Evolutionary conservation across 805 yeast species (phyloP), one percentile per base, ranked within the genome.

Genomic region (Saccharomycopsis microspora): DNA sequence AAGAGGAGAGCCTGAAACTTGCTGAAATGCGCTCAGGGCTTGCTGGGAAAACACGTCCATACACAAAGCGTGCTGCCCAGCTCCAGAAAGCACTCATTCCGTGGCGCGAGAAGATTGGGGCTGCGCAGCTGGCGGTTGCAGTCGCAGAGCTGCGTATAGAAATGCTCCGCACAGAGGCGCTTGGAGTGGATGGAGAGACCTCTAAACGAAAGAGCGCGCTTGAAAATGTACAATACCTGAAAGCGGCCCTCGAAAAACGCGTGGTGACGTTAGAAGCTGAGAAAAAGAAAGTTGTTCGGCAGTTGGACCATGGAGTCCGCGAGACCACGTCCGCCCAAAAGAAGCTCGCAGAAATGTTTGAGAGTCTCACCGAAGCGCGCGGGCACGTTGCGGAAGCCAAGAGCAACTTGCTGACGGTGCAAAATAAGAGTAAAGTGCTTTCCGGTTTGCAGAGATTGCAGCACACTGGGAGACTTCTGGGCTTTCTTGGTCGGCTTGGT

Each of bases 401-500:
- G 39, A 72, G 74, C 29, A 71, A 84, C 2, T 65, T 80, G 7
- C 67, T 76, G 1, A 74, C 66, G 27, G 66, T 68, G 10, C 81
- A 83, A 56, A 82, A 85, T 51, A 86, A 82, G 57, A 85, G 76
- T 56, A 75, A 78, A 50, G 94, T 93, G 4, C 68, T 88, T 19
- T 60, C 78, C 0, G 83, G 88, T 10, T 70, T 93, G 48, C 67
- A 71, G 49, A 75, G 82, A 53, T 65, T 93, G 37, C 82, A 82
- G 49, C 78, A 80, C 47, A 74, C 93, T 3, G 97, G 97, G 4
- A 72, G 95, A 56, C 75, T 94, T 29, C 67, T 68, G 5, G 98
- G 97, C 0, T 85, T 90, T 56, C 72, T 85, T 60, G 98, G 97
- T 0, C 71, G 96, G 53, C 66, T 93, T 10, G 99, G 98, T 11